Base-by-base conservation (phyloP, 2,329 filamentous ascomycete species). In the Alternaria ethzedia region DNA sequence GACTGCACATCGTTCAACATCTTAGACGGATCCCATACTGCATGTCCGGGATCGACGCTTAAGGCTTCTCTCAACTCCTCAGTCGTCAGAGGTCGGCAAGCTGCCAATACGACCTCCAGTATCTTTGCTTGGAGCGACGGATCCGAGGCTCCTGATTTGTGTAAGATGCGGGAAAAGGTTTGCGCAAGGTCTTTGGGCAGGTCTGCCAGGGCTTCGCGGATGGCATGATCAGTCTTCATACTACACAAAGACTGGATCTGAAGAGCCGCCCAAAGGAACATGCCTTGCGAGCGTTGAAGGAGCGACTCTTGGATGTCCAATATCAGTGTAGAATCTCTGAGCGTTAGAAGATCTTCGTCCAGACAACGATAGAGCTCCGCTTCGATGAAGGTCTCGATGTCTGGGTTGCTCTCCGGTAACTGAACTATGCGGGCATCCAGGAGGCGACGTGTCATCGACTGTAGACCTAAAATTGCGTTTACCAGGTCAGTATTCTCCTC, bases 61-160 rank as follows among this genome's bases (percentile, higher is more conserved):
- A 82, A 54, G 6, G 80, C 80, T 70, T 83, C 81, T 17, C 74
- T 71, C 50, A 84, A 67, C 52, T 83, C 77, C 0, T 78, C 69
- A 0, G 52, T 64, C 0, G 74, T 77, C 8, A 83, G 59, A 0
- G 79, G 75, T 8, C 76, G 72, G 1, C 43, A 54, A 11, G 79
- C 78, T 0, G 66, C 71, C 1, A 68, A 54, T 1, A 83, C 25
- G 28, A 82, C 56, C 13, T 81, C 64, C 0, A 84, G 3, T 23
- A 63, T 5, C 13, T 65, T 49, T 80, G 75, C 15, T 74, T 76
- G 1, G 51, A 30, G 47, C 57, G 55, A 25, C 58, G 65, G 30
- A 28, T 67, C 46, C 3, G 43, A 56, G 2, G 12, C 21, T 54
- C 54, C 54, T 13, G 57, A 57, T 11, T 63, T 62, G 0, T 52